These are phyloP conservation scores for Syncephalastrum racemosum DNA, from an alignment of 371 early-diverging fungal genomes.

Conservation along the genomic window DNA sequence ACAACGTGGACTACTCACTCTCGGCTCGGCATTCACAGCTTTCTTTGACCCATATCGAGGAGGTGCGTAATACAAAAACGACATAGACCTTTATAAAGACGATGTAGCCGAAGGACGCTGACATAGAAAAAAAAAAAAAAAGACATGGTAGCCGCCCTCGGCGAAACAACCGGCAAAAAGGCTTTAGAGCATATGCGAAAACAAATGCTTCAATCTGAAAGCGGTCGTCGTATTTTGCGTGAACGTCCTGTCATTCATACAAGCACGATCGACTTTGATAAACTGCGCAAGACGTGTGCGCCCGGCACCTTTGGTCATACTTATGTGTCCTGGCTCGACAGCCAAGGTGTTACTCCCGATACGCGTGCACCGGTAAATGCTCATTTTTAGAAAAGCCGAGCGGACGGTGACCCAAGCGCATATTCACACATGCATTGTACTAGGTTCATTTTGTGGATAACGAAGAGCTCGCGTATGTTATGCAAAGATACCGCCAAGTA, in stretches of 20 bases:
- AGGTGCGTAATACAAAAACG: constrained; percentile 47
- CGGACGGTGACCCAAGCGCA: background rate
- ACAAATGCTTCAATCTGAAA: constrained; percentile 73
- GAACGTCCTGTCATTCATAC: constrained; percentile 79
- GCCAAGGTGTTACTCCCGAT: constrained; percentile 81
- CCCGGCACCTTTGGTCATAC: constrained; percentile 83
- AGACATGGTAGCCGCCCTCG: constrained; percentile 93
- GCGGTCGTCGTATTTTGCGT: constrained; percentile 82
- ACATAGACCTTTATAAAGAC: background rate
- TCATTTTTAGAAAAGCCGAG: background rate
- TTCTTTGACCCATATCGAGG: constrained; percentile 76
- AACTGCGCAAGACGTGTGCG: constrained; percentile 60
- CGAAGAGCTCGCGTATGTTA: constrained; percentile 91
- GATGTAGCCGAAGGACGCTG: background rate
- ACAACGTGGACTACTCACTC: constrained; percentile 66
- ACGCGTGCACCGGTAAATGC: constrained; percentile 71
- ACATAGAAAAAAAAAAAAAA: background rate
- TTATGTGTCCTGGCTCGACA: constrained; percentile 80
- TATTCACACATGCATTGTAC: background rate
- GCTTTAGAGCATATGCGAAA: constrained; percentile 70
- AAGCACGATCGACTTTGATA: constrained; percentile 61
- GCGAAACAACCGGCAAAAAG: constrained; percentile 81
- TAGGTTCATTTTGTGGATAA: constrained; percentile 85
- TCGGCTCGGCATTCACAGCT: constrained; percentile 77
- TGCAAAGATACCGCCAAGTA: constrained; percentile 89